A percentile compares a stretch with the other conserved stretches of the same genome.
Evolutionary conservation across 352 stramenopile species (phyloP).

Genomic region (Pythium periplocum): DNA sequence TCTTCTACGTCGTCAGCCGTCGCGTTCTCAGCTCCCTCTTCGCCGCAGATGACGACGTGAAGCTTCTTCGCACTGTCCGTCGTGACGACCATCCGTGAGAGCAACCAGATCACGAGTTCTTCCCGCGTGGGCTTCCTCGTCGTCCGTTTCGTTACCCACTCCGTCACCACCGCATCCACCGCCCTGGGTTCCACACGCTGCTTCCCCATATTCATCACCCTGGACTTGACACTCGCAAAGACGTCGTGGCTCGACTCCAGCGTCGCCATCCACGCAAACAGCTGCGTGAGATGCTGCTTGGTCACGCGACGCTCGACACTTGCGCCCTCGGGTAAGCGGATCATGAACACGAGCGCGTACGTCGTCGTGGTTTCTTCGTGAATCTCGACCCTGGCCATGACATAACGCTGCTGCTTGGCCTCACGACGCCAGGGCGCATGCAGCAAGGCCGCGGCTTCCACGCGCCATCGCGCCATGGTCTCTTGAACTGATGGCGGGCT

Average conservation of each 20-base stretch:
- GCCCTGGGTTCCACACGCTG: neutral
- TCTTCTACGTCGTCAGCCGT: slow-evolving; percentile 1
- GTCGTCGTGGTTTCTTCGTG: slow-evolving; percentile 28
- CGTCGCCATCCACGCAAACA: slow-evolving; percentile 33
- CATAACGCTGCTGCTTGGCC: slow-evolving; percentile 14
- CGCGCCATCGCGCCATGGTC: slow-evolving; percentile 5
- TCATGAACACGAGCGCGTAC: slow-evolving; percentile 40
- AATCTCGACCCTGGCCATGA: slow-evolving; percentile 20
- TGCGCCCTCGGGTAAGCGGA: slow-evolving; percentile 6
- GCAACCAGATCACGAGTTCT: slow-evolving; percentile 50
- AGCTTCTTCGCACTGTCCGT: slow-evolving; percentile 4
- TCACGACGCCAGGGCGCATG: slow-evolving; percentile 19
- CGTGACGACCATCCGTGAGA: slow-evolving; percentile 40
- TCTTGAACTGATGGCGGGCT: slow-evolving; percentile 1
- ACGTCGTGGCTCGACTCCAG: neutral
- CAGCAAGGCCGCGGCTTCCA: slow-evolving; percentile 5
- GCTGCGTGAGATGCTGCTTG: slow-evolving; percentile 40
- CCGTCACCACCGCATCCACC: slow-evolving; percentile 34
- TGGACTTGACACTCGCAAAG: too few relatives aligned
- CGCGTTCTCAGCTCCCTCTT: slow-evolving; percentile 2
- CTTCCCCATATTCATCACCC: too few relatives aligned
- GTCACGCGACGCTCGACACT: slow-evolving; percentile 22
- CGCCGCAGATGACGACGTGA: slow-evolving; percentile 12
- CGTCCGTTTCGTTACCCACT: slow-evolving; percentile 17
- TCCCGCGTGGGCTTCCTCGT: slow-evolving; percentile 24